Conservation (phyloP, 2,329 filamentous ascomycete species). For the Metarhizium robertsii region DNA sequence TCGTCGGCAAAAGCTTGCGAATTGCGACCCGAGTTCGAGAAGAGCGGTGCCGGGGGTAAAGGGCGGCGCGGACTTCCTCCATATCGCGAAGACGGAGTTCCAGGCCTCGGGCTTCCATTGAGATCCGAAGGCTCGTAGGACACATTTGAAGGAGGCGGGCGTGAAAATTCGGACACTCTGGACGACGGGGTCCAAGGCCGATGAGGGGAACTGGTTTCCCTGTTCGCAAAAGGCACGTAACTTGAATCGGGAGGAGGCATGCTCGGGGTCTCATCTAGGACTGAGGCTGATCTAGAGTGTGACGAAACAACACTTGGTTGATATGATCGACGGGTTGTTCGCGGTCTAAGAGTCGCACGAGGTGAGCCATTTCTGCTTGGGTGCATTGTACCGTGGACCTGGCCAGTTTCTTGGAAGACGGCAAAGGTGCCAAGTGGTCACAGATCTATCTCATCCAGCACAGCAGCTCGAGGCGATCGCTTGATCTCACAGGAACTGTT, state of each 20-base stretch:
- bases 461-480: conserved; percentile 25
- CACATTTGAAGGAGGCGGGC: conserved; percentile 60
- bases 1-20: conserved; percentile 53
- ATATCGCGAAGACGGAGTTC: conserved; percentile 82
- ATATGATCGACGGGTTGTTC: conserved; percentile 35
- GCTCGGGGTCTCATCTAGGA: conserved; percentile 45
- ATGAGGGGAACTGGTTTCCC: conserved; percentile 38
- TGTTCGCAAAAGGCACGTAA: conserved; percentile 47
- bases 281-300: conserved; percentile 36
- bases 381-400: background rate
- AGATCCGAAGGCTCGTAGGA: conserved; percentile 81
- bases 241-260: conserved; percentile 56
- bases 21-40: conserved; percentile 46
- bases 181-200: conserved; percentile 50
- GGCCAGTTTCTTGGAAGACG: background rate
- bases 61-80: conserved; percentile 80
- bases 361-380: conserved; percentile 26
- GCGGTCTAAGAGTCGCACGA: conserved; percentile 29
- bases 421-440: background rate
- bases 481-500: conserved; percentile 23
- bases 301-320: conserved; percentile 42
- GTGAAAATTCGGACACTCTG: conserved; percentile 50
- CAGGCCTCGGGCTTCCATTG: conserved; percentile 82
- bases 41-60: conserved; percentile 80
- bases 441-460: conserved; percentile 3